These are phyloP conservation scores for Coemansia nantahalensis DNA, from an alignment of 192 early-diverging fungal genomes.

Conservation along the genomic window DNA sequence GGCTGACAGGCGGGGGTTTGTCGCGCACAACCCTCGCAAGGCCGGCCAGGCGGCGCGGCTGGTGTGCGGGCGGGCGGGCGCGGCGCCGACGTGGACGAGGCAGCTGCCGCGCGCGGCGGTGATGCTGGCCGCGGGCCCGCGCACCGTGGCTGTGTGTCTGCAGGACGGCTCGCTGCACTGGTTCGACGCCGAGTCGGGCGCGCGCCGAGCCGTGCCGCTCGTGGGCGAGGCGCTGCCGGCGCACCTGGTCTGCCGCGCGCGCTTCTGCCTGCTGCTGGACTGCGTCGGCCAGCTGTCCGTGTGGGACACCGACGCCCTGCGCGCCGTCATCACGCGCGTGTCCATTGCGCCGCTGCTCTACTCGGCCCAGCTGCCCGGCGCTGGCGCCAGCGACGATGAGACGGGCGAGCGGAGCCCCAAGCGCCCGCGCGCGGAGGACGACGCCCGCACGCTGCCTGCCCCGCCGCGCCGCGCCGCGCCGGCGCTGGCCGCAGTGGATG, in stretches of 20 bases:
- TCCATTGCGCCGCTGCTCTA: constrained; percentile 41
- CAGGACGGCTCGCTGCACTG: constrained; percentile 30
- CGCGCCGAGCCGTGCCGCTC: constrained; percentile 23
- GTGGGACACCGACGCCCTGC: constrained; percentile 10
- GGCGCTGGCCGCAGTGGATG: constrained; percentile 20
- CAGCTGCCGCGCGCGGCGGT: constrained; percentile 3
- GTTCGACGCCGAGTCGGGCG: constrained; percentile 32
- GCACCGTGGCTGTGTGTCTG: constrained; percentile 9
- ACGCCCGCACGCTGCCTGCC: too few species aligned
- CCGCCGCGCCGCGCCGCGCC: constrained; percentile 5
- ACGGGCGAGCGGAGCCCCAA: too few species aligned
- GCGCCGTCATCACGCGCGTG: constrained; percentile 8
- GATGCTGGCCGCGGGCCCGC: constrained; percentile 8
- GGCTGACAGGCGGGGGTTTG: too few species aligned
- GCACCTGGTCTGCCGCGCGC: constrained; percentile 15
- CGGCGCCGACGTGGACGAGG: constrained; percentile 13
- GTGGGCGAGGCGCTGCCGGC: constrained; percentile 22
- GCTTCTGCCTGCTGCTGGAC: constrained; percentile 27
- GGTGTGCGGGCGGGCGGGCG: too few species aligned
- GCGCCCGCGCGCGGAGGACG: too few species aligned
- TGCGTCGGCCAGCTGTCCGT: constrained; percentile 28
- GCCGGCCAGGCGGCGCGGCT: not conserved
- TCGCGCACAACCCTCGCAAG: too few species aligned
- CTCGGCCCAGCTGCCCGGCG: constrained; percentile 12
- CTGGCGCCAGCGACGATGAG: too few species aligned